Conservation (phyloP, 2,329 filamentous ascomycete genomes). For the Trichoderma semiorbis region DNA sequence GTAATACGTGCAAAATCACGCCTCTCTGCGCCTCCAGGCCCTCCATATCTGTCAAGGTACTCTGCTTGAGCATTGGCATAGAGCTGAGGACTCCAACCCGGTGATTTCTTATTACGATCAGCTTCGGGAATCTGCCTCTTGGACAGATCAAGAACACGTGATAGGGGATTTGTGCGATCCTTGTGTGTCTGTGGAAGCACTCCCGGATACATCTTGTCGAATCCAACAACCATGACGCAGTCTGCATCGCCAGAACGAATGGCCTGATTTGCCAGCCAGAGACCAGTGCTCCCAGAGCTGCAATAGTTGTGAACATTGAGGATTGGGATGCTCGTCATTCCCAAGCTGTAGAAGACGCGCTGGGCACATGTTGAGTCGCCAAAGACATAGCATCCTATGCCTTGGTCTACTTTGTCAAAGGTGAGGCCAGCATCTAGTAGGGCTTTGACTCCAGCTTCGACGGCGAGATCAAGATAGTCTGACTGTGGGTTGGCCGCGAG, state of each 20-base stretch:
- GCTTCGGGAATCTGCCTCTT: background rate
- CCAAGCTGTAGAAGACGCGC: conserved; percentile 6
- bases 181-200: background rate
- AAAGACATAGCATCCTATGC: background rate
- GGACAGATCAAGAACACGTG: background rate
- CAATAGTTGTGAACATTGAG: conserved; percentile 4
- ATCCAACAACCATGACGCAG: background rate
- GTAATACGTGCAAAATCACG: background rate
- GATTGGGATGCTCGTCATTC: background rate
- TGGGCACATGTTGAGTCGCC: conserved; percentile 2
- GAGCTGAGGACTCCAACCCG: background rate
- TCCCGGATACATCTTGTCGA: conserved; percentile 4
- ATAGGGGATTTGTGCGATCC: background rate
- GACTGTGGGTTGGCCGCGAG: background rate
- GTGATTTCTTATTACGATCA: background rate
- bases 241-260: background rate
- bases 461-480: background rate
- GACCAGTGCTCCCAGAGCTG: background rate
- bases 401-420: conserved; percentile 1
- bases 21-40: background rate
- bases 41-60: background rate
- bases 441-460: background rate
- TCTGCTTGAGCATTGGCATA: conserved; percentile 1
- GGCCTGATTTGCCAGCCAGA: background rate
- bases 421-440: background rate